These are phyloP conservation scores for Athelia sp. DNA, from an alignment of 1,284 basidiomycete species.

Conservation along the genomic window DNA sequence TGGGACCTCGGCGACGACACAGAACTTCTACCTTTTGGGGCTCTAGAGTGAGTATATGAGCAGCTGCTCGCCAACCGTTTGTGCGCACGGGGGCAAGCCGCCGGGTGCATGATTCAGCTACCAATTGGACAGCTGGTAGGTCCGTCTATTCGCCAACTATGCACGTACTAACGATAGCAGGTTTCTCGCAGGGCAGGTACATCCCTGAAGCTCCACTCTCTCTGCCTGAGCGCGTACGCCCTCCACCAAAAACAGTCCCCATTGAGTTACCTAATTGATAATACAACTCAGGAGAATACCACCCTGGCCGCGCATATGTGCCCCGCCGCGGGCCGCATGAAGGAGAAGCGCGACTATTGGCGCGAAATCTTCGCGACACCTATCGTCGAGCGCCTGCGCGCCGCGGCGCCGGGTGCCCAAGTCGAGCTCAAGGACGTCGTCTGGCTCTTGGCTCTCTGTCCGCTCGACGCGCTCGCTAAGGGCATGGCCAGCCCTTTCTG, in stretches of 20 bases:
- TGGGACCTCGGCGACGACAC: slow-evolving; percentile 54
- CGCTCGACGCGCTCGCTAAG: slow-evolving; percentile 65
- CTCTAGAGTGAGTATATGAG: slow-evolving; percentile 58
- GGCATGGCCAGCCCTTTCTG: slow-evolving; percentile 55
- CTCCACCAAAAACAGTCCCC: too few species aligned
- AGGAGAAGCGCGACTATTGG: slow-evolving; percentile 45
- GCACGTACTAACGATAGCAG: too few species aligned
- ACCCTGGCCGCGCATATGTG: slow-evolving; percentile 73
- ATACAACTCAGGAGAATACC: too few species aligned
- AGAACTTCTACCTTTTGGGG: slow-evolving; percentile 68
- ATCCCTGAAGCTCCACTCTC: too few species aligned
- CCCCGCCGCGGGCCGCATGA: slow-evolving; percentile 45
- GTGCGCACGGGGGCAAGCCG: too few species aligned
- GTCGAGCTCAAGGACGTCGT: slow-evolving; percentile 53
- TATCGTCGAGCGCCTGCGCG: slow-evolving; percentile 61
- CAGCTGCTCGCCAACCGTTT: slow-evolving; percentile 25
- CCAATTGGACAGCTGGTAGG: slow-evolving; percentile 32
- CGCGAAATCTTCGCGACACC: slow-evolving; percentile 47
- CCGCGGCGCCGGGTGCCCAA: slow-evolving; percentile 54
- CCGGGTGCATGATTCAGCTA: neutral
- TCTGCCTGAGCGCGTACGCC: too few species aligned
- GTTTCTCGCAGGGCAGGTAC: too few species aligned
- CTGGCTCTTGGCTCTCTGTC: slow-evolving; percentile 68
- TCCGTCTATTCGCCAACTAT: too few species aligned
- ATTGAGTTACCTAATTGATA: too few species aligned